Percentiles rank a stretch among this genome's conserved stretches.
Conservation (phyloP, 2,329 filamentous ascomycete genomes). For the Ophiosphaerella korrae region DNA sequence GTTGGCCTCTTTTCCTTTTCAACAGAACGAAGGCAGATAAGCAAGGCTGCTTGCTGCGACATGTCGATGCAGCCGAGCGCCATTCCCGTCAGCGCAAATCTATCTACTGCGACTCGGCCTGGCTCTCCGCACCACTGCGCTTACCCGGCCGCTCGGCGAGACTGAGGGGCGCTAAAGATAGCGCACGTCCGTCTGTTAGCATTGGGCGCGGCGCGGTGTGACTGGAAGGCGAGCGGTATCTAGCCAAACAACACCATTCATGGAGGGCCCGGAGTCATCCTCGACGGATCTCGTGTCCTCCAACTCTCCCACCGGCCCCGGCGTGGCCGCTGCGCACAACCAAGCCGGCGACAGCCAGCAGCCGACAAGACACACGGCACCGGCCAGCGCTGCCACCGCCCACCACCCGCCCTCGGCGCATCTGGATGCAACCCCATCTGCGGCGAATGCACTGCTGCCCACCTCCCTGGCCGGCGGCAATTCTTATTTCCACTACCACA, state of each 20-base stretch:
- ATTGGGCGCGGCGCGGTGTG: slow-evolving; percentile 9
- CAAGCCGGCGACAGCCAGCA: neutral
- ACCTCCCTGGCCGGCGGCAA: slow-evolving; percentile 14
- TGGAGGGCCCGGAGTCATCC: slow-evolving; percentile 37
- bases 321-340: slow-evolving; percentile 18
- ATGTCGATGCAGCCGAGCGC: neutral
- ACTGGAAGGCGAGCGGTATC: neutral
- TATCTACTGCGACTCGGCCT: slow-evolving; percentile 2
- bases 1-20: slow-evolving; percentile 9
- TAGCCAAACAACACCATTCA: slow-evolving; percentile 33
- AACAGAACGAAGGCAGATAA: neutral
- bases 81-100: neutral
- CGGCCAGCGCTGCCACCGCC: slow-evolving; percentile 7
- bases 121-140: slow-evolving; percentile 3
- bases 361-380: neutral
- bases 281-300: slow-evolving; percentile 25
- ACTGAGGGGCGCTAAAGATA: slow-evolving; percentile 14
- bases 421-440: slow-evolving; percentile 23
- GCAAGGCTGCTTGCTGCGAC: too few relatives aligned
- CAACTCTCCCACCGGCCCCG: slow-evolving; percentile 18
- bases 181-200: slow-evolving; percentile 19
- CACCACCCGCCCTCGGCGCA: slow-evolving; percentile 18
- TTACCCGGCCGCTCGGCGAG: slow-evolving; percentile 3
- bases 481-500: slow-evolving; percentile 27
- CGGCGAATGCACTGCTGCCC: slow-evolving; percentile 32